These are phyloP conservation scores for Penicillium sp. DNA, from an alignment of 2,329 filamentous ascomycete species.

Conservation along the genomic window DNA sequence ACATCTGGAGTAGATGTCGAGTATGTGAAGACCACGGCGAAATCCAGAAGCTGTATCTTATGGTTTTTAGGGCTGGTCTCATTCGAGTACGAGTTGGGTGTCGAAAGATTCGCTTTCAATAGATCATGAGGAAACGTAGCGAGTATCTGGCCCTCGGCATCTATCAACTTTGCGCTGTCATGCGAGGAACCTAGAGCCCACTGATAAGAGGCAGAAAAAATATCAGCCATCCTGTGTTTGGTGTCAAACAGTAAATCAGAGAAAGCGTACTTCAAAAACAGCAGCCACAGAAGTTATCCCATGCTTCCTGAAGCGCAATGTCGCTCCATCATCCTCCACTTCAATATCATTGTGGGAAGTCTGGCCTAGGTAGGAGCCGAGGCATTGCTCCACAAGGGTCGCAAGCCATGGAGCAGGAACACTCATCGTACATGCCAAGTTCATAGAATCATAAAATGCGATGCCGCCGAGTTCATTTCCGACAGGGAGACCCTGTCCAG, in stretches of 20 bases:
- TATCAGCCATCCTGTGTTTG: constrained; percentile 8
- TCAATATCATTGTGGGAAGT: constrained; percentile 15
- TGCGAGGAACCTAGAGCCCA: constrained; percentile 29
- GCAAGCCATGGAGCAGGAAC: constrained; percentile 31
- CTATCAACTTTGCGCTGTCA: constrained; percentile 37
- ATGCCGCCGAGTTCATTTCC: not conserved
- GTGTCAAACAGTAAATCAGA: not conserved
- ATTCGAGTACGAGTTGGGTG: constrained; percentile 21
- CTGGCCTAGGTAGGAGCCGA: constrained; percentile 26
- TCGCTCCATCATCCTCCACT: constrained; percentile 41
- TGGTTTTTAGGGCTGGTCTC: constrained; percentile 32
- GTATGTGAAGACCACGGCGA: constrained; percentile 42
- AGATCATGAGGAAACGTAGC: constrained; percentile 36
- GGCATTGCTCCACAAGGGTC: constrained; percentile 29
- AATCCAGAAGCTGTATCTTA: constrained; percentile 37
- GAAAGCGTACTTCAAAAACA: constrained; percentile 36
- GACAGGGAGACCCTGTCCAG: not conserved
- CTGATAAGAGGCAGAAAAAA: constrained; percentile 23
- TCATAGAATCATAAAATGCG: not conserved
- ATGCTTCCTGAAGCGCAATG: constrained; percentile 34
- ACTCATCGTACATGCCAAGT: constrained; percentile 30
- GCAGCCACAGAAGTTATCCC: constrained; percentile 25
- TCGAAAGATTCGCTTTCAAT: constrained; percentile 27
- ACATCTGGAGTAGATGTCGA: constrained; percentile 27
- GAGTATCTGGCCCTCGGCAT: constrained; percentile 40